phyloP scores from a whole-genome alignment of 805 yeast genomes.

The Zygosaccharomyces pseudorouxii region DNA sequence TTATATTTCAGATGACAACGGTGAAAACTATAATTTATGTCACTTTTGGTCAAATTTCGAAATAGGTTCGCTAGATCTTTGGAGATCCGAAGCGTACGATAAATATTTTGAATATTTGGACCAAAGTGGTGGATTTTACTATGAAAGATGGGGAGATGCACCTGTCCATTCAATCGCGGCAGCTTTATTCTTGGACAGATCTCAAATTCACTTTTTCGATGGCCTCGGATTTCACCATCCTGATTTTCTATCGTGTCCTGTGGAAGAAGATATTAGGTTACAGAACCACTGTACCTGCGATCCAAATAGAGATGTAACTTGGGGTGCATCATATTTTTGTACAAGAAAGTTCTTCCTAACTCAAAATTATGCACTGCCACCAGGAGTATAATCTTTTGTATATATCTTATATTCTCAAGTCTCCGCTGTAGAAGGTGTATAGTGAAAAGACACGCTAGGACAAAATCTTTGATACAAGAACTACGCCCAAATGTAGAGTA shows the following conservation, averaged over 20 bases:
- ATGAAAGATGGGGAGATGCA: conserved; percentile 92
- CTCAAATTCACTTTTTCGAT: conserved; percentile 63
- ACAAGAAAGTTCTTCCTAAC: conserved; percentile 52
- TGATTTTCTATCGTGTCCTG: conserved; percentile 64
- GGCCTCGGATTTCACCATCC: conserved; percentile 72
- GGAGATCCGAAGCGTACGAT: conserved; percentile 64
- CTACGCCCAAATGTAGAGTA: neutral
- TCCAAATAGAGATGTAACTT: conserved; percentile 57
- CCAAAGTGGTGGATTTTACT: conserved; percentile 73
- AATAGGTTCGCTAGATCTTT: conserved; percentile 68
- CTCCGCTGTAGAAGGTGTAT: neutral
- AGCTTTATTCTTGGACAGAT: conserved; percentile 56
- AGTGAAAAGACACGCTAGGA: neutral
- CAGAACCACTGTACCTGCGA: conserved; percentile 63
- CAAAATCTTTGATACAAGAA: neutral
- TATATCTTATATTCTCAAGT: neutral
- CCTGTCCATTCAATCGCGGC: conserved; percentile 83
- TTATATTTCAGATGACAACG: conserved; percentile 61
- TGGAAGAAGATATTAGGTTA: conserved; percentile 46
- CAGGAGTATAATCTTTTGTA: conserved; percentile 9
- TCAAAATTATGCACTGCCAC: conserved; percentile 20
- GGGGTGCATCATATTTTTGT: conserved; percentile 66
- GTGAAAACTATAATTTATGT: conserved; percentile 63
- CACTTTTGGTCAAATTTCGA: conserved; percentile 90
- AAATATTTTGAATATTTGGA: conserved; percentile 67